Percentiles rank a stretch among this genome's conserved stretches.
Evolutionary conservation across 805 yeast genomes (phyloP).

Genomic region (Spathaspora boniae): DNA sequence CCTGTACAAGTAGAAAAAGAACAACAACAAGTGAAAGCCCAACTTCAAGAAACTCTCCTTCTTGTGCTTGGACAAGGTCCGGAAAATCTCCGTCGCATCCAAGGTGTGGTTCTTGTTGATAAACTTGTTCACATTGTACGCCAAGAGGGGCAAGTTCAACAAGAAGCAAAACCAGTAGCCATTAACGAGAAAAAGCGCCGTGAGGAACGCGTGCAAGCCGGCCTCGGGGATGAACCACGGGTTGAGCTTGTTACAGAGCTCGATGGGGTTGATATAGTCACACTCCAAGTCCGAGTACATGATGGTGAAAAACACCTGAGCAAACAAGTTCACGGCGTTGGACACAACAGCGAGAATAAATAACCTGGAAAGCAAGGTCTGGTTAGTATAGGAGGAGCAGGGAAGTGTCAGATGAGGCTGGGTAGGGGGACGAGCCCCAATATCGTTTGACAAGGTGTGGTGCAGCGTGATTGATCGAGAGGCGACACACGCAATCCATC

Average conservation of each 20-base stretch:
- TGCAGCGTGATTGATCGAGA: no score
- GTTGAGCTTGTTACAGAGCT: conserved; percentile 89
- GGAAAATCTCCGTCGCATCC: conserved; percentile 96
- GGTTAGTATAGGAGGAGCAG: conserved; percentile 5
- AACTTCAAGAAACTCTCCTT: conserved; percentile 86
- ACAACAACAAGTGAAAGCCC: conserved; percentile 86
- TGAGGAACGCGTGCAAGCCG: conserved; percentile 67
- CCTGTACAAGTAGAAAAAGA: conserved; percentile 93
- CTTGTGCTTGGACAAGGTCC: conserved; percentile 90
- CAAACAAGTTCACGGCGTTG: conserved; percentile 83
- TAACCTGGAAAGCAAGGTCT: conserved; percentile 43
- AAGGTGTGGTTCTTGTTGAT: conserved; percentile 76
- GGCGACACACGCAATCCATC: no score
- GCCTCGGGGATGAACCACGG: conserved; percentile 90
- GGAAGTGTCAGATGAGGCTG: neutral
- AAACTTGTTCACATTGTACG: conserved; percentile 79
- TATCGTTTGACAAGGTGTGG: no score
- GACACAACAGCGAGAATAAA: conserved; percentile 76
- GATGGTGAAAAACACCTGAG: conserved; percentile 93
- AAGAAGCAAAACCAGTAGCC: conserved; percentile 92
- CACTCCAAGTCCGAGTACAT: conserved; percentile 93
- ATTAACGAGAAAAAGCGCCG: conserved; percentile 69
- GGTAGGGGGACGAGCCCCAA: neutral
- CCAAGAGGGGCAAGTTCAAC: conserved; percentile 77
- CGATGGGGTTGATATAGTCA: conserved; percentile 97